These are phyloP conservation scores for Penicillium canescens DNA, from an alignment of 495 filamentous ascomycete genomes.

Conservation along the genomic window DNA sequence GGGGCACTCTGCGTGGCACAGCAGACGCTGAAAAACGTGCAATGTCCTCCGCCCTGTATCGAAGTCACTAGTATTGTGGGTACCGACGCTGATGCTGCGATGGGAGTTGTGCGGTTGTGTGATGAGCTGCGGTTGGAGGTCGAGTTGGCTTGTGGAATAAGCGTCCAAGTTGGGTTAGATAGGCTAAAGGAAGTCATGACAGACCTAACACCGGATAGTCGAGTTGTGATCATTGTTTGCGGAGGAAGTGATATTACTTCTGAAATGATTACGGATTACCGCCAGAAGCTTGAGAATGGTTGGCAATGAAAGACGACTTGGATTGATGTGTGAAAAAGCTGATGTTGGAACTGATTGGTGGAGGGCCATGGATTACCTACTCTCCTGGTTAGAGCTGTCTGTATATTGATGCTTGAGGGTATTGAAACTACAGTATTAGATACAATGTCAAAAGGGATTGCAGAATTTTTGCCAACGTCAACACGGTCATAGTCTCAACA, in stretches of 20 bases:
- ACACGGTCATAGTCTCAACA: too few relatives aligned
- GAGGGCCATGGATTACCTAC: too few relatives aligned
- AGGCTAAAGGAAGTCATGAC: slow-evolving; percentile 59
- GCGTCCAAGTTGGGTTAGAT: slow-evolving; percentile 49
- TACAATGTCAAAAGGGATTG: too few relatives aligned
- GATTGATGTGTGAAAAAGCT: not conserved
- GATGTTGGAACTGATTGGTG: too few relatives aligned
- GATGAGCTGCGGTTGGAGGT: slow-evolving; percentile 77
- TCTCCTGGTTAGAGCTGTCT: too few relatives aligned
- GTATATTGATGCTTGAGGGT: too few relatives aligned
- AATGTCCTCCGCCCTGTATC: slow-evolving; percentile 32
- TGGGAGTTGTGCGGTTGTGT: slow-evolving; percentile 67
- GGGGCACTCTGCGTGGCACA: slow-evolving; percentile 70
- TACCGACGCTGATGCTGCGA: slow-evolving; percentile 75
- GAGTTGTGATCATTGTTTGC: slow-evolving; percentile 82
- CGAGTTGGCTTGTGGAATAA: slow-evolving; percentile 83
- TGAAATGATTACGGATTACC: slow-evolving; percentile 65
- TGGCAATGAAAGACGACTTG: slow-evolving; percentile 21
- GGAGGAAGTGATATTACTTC: slow-evolving; percentile 73
- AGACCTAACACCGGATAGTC: slow-evolving; percentile 53
- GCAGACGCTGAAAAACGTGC: slow-evolving; percentile 63
- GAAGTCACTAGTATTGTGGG: slow-evolving; percentile 65
- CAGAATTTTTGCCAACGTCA: too few relatives aligned
- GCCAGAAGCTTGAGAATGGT: slow-evolving; percentile 36
- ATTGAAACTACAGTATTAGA: too few relatives aligned